Evolutionary conservation across 805 yeast species (phyloP), one percentile per base, ranked within the genome.

Genomic region (Metschnikowia orientalis): DNA sequence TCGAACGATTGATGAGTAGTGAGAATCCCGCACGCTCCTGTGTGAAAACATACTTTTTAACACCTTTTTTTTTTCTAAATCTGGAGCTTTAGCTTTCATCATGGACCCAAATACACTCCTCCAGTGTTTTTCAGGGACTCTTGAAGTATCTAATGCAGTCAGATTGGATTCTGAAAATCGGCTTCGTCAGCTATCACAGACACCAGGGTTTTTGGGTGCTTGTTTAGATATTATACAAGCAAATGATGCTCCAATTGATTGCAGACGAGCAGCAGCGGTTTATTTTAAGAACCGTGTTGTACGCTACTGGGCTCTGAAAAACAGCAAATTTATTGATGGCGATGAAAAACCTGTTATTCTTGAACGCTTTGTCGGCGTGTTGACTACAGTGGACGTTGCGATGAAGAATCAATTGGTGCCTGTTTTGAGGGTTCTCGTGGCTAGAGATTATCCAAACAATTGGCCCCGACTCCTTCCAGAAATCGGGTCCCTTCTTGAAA

Each of bases 151-250:
- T 50, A 78, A 73, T 38, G 51, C 57, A 8, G 59, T 70, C 14
- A 75, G 95, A 46, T 67, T 65, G 32, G 73, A 75, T 32, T 92
- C 95, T 0, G 97, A 90, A 58, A 36, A 51, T 1, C 76, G 78
- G 45, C 70, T 89, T 30, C 71, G 71, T 37, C 67, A 69, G 47
- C 77, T 80, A 6, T 75, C 80, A 30, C 48, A 52, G 18, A 56
- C 69, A 3, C 76, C 83, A 1, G 95, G 95, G 4, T 89, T 89
- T 51, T 61, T 86, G 23, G 82, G 82, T 4, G 89, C 90, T 2
- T 84, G 95, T 56, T 62, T 90, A 28, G 90, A 85, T 51, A 80
- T 88, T 32, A 68, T 87, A 12, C 54, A 71, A 11, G 72, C 75
- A 13, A 59, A 59, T 5, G 74, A 70, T 11, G 35, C 44, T 40